These are phyloP conservation scores for Rutstroemia sp. DNA, from an alignment of 2,329 filamentous ascomycete genomes.

Conservation along the genomic window DNA sequence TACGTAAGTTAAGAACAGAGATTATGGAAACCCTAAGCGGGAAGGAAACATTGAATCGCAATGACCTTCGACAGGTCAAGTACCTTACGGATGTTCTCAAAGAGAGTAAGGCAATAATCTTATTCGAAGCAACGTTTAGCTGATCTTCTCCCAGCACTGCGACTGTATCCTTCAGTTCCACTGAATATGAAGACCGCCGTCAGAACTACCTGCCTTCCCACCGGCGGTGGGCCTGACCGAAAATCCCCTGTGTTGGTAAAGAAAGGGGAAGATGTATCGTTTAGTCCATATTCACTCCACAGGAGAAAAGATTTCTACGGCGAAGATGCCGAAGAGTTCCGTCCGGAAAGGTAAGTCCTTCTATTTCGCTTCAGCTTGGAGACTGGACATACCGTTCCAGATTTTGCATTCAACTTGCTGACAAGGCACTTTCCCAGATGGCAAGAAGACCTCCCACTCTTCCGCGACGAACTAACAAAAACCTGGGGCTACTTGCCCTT, in stretches of 20 bases:
- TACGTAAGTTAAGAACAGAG: constrained; percentile 5
- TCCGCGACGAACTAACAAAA: neutral
- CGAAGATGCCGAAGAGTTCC: constrained; percentile 59
- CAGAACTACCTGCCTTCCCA: constrained; percentile 23
- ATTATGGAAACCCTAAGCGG: neutral
- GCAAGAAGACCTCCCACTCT: constrained; percentile 28
- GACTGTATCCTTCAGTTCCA: constrained; percentile 26
- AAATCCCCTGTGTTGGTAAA: constrained; percentile 22
- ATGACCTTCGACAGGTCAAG: neutral
- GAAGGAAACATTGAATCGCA: neutral
- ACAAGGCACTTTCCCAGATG: constrained; percentile 19
- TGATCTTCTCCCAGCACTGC: neutral
- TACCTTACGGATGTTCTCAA: constrained; percentile 9
- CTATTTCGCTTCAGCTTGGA: too few relatives aligned
- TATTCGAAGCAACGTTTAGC: too few relatives aligned
- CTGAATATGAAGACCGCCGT: constrained; percentile 20
- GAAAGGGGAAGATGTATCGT: constrained; percentile 19
- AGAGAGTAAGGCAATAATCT: neutral
- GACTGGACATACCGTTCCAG: too few relatives aligned
- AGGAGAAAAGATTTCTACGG: constrained; percentile 56
- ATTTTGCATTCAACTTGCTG: constrained; percentile 34
- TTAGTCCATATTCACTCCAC: constrained; percentile 24
- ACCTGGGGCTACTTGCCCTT: constrained; percentile 70
- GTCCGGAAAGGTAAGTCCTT: constrained; percentile 63
- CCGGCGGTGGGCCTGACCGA: constrained; percentile 26